A percentile compares a stretch with the other conserved stretches of the same genome.
Conservation (phyloP, 495 filamentous ascomycete species). For the Chaetomium tenue region DNA sequence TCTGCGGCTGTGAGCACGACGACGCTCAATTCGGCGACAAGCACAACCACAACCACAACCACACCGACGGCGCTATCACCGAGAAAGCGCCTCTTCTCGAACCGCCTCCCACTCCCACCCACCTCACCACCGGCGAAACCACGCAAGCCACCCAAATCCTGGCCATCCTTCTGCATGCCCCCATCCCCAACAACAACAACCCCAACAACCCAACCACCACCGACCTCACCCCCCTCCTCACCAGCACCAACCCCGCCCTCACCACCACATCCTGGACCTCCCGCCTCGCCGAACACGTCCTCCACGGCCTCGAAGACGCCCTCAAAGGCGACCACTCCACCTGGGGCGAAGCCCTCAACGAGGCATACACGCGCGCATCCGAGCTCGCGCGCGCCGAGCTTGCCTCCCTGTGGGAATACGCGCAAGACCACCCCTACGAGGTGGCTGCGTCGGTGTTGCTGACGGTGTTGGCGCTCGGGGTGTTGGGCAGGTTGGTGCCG, state of each 20-base stretch:
- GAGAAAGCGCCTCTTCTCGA: too few relatives aligned
- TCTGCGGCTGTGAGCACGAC: too few relatives aligned
- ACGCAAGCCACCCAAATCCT: background rate
- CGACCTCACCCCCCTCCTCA: conserved; percentile 1
- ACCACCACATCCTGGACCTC: conserved; percentile 17
- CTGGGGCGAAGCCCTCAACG: conserved; percentile 24
- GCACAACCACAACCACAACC: too few relatives aligned
- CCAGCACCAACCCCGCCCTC: background rate
- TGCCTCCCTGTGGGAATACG: conserved; percentile 19
- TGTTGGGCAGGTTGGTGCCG: conserved; percentile 47
- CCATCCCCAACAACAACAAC: background rate
- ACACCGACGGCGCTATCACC: too few relatives aligned
- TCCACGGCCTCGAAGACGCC: conserved; percentile 16
- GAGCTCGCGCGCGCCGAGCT: conserved; percentile 14
- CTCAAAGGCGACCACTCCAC: conserved; percentile 9
- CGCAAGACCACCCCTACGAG: conserved; percentile 24
- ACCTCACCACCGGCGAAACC: too few relatives aligned
- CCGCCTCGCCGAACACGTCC: conserved; percentile 22
- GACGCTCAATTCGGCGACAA: too few relatives aligned
- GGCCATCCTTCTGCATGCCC: background rate
- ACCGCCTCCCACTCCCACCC: too few relatives aligned
- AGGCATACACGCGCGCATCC: conserved; percentile 19
- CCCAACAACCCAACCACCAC: background rate
- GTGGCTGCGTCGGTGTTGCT: conserved; percentile 23
- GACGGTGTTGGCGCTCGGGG: conserved; percentile 50